Conservation (phyloP, 2,329 filamentous ascomycete species). For the Fusarium longipes region DNA sequence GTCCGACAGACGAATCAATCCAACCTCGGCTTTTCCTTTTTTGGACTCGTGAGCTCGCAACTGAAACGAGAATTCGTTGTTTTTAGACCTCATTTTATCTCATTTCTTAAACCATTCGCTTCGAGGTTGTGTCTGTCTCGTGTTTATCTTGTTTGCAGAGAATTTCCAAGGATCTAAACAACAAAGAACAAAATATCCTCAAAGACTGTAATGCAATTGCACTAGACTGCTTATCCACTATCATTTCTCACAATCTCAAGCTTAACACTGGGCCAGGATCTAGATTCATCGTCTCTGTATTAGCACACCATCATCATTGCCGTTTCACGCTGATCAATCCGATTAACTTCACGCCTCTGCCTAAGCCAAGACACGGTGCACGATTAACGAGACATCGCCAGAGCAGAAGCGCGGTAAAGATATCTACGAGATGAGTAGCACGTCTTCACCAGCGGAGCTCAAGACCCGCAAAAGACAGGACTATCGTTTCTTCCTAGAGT, state of each 20-base stretch:
- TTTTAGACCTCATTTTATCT: conserved; percentile 11
- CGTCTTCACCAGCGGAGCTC: conserved; percentile 49
- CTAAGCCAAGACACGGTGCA: conserved; percentile 9
- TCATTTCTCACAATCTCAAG: conserved; percentile 5
- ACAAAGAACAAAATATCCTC: conserved; percentile 1
- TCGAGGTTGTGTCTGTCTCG: background rate
- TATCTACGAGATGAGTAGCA: conserved; percentile 25
- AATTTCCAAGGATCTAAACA: background rate
- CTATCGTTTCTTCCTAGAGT: conserved; percentile 83
- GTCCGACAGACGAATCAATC: background rate
- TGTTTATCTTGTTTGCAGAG: background rate
- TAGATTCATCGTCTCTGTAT: conserved; percentile 16
- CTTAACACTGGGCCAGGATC: conserved; percentile 7
- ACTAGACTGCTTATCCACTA: background rate
- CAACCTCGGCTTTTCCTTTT: conserved; percentile 42
- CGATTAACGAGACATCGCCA: background rate
- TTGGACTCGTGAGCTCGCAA: conserved; percentile 23
- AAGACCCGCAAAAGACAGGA: conserved; percentile 75
- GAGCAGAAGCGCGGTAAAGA: conserved; percentile 15
- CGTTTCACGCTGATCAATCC: conserved; percentile 7
- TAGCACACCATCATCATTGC: background rate
- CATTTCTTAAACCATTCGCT: conserved; percentile 4
- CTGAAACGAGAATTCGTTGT: conserved; percentile 13
- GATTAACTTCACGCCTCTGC: conserved; percentile 29
- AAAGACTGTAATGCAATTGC: background rate